Percentiles rank a stretch among this genome's conserved stretches.
Evolutionary conservation across 352 stramenopile species (phyloP).

Genomic region (Phytophthora melonis): DNA sequence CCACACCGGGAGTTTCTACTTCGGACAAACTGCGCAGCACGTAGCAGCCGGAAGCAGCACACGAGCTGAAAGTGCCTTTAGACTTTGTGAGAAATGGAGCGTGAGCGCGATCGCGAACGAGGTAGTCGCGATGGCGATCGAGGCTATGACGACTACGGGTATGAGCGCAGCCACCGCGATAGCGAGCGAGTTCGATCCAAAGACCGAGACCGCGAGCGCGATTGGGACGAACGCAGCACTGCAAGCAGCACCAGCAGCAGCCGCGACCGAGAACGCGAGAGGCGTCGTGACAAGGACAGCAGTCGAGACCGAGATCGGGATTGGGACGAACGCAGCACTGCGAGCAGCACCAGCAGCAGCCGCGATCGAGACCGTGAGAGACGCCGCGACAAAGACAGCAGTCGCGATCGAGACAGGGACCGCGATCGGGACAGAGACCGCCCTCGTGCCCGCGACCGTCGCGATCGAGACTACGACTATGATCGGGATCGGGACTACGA

Average conservation of each 20-base stretch:
- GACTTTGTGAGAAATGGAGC: constrained; percentile 41
- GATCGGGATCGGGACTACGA: constrained; percentile 45
- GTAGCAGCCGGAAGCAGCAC: constrained; percentile 8
- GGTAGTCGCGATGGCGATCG: constrained; percentile 31
- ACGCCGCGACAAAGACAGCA: constrained; percentile 30
- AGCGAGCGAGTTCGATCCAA: constrained; percentile 36
- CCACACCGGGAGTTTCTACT: constrained; percentile 38
- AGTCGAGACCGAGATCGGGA: constrained; percentile 29
- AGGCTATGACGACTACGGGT: constrained; percentile 22
- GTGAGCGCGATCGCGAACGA: constrained; percentile 43
- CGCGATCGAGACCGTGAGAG: constrained; percentile 38
- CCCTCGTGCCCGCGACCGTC: constrained; percentile 35
- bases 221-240: constrained; percentile 48
- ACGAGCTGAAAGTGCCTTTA: constrained; percentile 15
- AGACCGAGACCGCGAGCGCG: constrained; percentile 38
- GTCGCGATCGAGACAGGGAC: constrained; percentile 40
- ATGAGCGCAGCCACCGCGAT: constrained; percentile 35
- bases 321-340: constrained; percentile 43
- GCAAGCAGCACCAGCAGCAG: constrained; percentile 32
- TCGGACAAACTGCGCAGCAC: constrained; percentile 18
- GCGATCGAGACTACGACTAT: constrained; percentile 45
- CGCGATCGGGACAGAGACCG: constrained; percentile 42
- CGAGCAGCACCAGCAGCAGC: constrained; percentile 30
- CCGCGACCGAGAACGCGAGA: constrained; percentile 39
- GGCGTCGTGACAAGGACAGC: constrained; percentile 30